Evolutionary conservation across 73 alveolate species (phyloP).

Genomic region (Paramecium primaurelia): DNA sequence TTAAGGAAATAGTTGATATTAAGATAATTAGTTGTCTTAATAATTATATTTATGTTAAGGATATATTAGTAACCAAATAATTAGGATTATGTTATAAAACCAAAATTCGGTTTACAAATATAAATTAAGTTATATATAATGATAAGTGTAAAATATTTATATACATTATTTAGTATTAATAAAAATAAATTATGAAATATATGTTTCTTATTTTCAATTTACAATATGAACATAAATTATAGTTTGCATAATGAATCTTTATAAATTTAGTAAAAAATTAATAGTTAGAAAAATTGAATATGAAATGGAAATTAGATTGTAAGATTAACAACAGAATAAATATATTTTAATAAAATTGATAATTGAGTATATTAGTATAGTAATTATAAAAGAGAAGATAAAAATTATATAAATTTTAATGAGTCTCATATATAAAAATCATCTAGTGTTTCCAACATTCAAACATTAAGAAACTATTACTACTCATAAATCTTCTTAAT

Average conservation of each 20-base stretch:
- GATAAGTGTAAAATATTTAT: too few relatives aligned
- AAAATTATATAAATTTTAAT: not conserved
- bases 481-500: not conserved
- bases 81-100: too few relatives aligned
- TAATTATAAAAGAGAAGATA: not conserved
- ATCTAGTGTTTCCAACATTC: slow-evolving; percentile 2
- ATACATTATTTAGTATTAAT: not conserved
- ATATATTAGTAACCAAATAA: too few relatives aligned
- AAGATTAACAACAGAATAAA: not conserved
- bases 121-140: too few relatives aligned
- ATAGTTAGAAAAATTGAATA: not conserved
- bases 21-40: too few relatives aligned
- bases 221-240: not conserved
- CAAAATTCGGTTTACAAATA: too few relatives aligned
- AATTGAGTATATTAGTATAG: not conserved
- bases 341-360: not conserved
- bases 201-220: not conserved
- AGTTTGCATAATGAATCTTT: not conserved
- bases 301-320: not conserved
- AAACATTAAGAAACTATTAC: not conserved
- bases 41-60: too few relatives aligned
- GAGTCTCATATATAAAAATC: slow-evolving; percentile 14
- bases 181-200: too few relatives aligned
- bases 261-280: not conserved
- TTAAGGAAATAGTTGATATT: too few relatives aligned